Conservation (phyloP, 768 basidiomycete genomes). For the Russula sp. region DNA sequence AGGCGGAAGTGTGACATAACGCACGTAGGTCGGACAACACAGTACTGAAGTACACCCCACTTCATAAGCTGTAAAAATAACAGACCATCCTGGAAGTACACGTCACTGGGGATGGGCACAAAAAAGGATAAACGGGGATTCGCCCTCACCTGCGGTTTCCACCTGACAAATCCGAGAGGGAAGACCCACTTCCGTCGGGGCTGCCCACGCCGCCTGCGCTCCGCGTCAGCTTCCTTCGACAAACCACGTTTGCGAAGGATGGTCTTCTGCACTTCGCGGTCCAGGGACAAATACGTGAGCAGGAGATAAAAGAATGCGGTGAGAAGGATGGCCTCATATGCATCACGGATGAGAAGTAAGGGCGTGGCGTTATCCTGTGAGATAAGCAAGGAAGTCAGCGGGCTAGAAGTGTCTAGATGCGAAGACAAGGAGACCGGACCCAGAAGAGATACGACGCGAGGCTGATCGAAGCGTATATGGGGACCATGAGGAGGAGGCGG, state of each 20-base stretch:
- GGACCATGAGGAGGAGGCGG: conserved; percentile 71
- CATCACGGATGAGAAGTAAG: conserved; percentile 60
- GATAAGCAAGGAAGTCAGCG: neutral
- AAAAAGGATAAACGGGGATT: neutral
- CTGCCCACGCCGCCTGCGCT: conserved; percentile 37
- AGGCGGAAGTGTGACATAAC: conserved; percentile 18
- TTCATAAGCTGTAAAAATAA: conserved; percentile 70
- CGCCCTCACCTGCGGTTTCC: conserved; percentile 47
- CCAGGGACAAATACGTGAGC: conserved; percentile 58
- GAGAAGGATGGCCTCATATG: conserved; percentile 70
- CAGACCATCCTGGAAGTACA: conserved; percentile 44
- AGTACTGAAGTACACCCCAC: conserved; percentile 70
- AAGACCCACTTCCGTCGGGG: conserved; percentile 57
- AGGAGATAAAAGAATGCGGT: conserved; percentile 76
- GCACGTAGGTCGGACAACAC: conserved; percentile 53
- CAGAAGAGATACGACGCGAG: conserved; percentile 66
- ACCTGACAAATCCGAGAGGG: conserved; percentile 54
- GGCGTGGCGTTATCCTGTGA: conserved; percentile 58
- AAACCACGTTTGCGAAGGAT: conserved; percentile 52
- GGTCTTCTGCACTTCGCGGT: conserved; percentile 51
- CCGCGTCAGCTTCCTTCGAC: conserved; percentile 47
- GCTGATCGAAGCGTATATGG: conserved; percentile 62
- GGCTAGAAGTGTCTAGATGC: neutral
- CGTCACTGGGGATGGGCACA: conserved; percentile 2
- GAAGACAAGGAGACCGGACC: conserved; percentile 31